Conservation (phyloP, 2,329 filamentous ascomycete genomes). For the Fusarium sp. region DNA sequence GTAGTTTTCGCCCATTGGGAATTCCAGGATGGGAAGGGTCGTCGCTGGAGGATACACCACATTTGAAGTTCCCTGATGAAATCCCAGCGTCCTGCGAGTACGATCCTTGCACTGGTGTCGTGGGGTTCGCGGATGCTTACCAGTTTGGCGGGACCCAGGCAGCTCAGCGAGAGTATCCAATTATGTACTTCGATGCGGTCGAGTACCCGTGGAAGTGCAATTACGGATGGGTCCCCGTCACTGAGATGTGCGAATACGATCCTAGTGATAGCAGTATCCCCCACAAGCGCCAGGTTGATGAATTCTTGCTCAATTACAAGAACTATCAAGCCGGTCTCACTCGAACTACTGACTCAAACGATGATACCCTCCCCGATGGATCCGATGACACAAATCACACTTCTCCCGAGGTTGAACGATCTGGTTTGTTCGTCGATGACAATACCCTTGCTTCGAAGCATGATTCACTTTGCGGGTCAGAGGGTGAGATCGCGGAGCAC, state of each 20-base stretch:
- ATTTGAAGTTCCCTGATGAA: not conserved
- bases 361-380: not conserved
- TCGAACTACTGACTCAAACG: not conserved
- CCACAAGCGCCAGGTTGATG: not conserved
- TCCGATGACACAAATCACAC: not conserved
- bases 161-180: slow-evolving; percentile 1
- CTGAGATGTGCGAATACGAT: not conserved
- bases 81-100: slow-evolving; percentile 1
- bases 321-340: not conserved
- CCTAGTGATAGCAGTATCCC: not conserved
- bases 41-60: not conserved
- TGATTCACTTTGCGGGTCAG: not conserved
- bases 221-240: slow-evolving; percentile 2
- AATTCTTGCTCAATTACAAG: not conserved
- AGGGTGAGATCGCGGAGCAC: not conserved
- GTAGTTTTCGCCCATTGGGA: not conserved
- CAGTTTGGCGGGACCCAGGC: fast-evolving
- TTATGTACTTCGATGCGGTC: not conserved
- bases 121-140: not conserved
- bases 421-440: not conserved
- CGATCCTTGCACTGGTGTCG: not conserved
- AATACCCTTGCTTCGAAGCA: not conserved
- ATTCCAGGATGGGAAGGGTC: not conserved
- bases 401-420: not conserved
- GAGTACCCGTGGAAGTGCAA: not conserved